Evolutionary conservation across 106 monocot genomes (phyloP).

Genomic region (Xerophyta viscosa): DNA sequence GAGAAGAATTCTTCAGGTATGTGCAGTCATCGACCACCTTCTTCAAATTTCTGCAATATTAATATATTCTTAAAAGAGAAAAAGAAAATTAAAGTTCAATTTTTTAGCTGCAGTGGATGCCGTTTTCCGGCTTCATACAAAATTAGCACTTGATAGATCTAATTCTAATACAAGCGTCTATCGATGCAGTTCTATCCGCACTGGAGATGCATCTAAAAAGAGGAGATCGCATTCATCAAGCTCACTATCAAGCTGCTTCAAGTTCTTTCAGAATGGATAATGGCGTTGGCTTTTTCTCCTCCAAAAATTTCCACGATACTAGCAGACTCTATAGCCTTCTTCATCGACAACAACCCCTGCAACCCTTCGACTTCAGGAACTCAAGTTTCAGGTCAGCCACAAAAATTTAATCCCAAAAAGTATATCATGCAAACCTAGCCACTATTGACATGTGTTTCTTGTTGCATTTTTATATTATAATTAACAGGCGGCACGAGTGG

Average conservation of each 20-base stretch:
- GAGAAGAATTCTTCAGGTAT: slow-evolving; percentile 39
- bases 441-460: too few species aligned
- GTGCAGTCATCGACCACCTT: not conserved
- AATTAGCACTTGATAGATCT: not conserved
- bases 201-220: slow-evolving; percentile 29
- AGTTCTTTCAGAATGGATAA: slow-evolving; percentile 24
- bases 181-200: slow-evolving; percentile 28
- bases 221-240: slow-evolving; percentile 23
- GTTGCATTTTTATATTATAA: too few species aligned
- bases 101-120: too few species aligned
- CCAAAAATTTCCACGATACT: slow-evolving; percentile 18
- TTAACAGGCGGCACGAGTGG: slow-evolving; percentile 47
- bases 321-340: slow-evolving; percentile 18
- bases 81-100: not conserved
- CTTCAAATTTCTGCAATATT: not conserved
- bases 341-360: slow-evolving; percentile 21
- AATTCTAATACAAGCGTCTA: not conserved
- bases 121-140: not conserved
- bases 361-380: slow-evolving; percentile 27
- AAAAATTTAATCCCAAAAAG: not conserved
- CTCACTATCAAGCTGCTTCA: slow-evolving; percentile 29
- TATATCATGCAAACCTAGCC: not conserved
- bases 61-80: not conserved
- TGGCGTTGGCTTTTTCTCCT: slow-evolving; percentile 11
- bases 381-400: slow-evolving; percentile 27